These are phyloP conservation scores for Thyridium curvatum DNA, from an alignment of 2,329 filamentous ascomycete species.

Conservation along the genomic window DNA sequence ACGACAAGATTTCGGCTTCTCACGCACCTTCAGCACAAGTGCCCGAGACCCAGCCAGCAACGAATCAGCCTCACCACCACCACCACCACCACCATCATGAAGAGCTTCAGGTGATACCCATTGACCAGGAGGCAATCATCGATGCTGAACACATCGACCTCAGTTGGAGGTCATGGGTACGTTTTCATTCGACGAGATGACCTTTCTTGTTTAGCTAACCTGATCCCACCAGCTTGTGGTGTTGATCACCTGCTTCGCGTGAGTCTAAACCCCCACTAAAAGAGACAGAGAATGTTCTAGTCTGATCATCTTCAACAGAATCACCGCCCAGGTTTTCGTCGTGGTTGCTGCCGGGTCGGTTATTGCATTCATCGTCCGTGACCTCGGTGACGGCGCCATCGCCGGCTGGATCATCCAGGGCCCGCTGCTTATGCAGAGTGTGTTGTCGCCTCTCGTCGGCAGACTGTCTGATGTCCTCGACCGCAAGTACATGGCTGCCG, in stretches of 20 bases:
- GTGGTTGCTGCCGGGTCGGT: constrained; percentile 49
- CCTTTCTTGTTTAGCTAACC: neutral
- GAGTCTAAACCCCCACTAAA: constrained; percentile 9
- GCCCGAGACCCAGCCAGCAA: no score
- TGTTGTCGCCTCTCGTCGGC: constrained; percentile 48
- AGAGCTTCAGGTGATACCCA: constrained; percentile 10
- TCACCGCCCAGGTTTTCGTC: constrained; percentile 49
- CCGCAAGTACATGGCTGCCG: constrained; percentile 44
- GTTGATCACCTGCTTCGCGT: constrained; percentile 42
- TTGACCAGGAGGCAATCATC: constrained; percentile 18
- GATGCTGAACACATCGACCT: constrained; percentile 36
- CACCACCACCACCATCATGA: constrained; percentile 2
- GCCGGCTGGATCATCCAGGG: constrained; percentile 53
- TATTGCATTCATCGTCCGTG: constrained; percentile 48
- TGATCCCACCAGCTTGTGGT: constrained; percentile 22
- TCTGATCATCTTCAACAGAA: constrained; percentile 17
- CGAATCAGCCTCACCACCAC: no score
- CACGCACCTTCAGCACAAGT: no score
- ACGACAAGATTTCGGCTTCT: no score
- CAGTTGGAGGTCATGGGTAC: constrained; percentile 48
- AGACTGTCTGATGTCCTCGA: constrained; percentile 51
- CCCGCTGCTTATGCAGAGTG: constrained; percentile 50
- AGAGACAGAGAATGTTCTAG: neutral
- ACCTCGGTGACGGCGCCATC: constrained; percentile 41
- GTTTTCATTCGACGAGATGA: constrained; percentile 7